A percentile compares a stretch with the other conserved stretches of the same genome.
phyloP scores from a whole-genome alignment of 2,329 filamentous ascomycete species.

The Cryoendolithus antarcticus region DNA sequence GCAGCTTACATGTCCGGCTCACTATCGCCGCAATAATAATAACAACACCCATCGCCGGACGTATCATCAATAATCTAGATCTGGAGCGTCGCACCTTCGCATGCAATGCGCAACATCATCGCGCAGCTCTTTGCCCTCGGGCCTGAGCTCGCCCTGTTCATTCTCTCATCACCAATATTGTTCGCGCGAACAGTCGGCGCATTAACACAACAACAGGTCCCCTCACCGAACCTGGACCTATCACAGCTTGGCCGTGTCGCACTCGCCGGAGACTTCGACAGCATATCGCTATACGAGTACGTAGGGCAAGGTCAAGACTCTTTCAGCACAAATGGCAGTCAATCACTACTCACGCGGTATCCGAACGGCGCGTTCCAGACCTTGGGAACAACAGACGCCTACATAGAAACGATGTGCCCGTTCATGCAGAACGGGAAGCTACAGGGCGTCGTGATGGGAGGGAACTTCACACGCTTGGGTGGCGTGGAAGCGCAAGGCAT shows the following conservation, averaged over 20 bases:
- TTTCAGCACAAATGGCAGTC: slow-evolving; percentile 61
- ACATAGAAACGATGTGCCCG: slow-evolving; percentile 79
- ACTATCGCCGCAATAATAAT: too few species aligned
- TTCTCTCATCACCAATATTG: slow-evolving; percentile 17
- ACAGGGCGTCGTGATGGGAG: slow-evolving; percentile 70
- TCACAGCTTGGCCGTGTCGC: slow-evolving; percentile 68
- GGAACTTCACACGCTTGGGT: slow-evolving; percentile 88
- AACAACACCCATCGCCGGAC: too few species aligned
- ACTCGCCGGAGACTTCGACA: slow-evolving; percentile 78
- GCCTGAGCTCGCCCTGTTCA: slow-evolving; percentile 22
- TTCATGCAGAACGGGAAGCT: slow-evolving; percentile 54
- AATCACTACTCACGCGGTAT: slow-evolving; percentile 66
- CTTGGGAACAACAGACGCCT: slow-evolving; percentile 59
- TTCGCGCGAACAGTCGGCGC: slow-evolving; percentile 5
- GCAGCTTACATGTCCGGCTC: too few species aligned
- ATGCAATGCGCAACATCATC: slow-evolving; percentile 18
- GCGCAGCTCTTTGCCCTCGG: slow-evolving; percentile 23
- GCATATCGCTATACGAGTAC: slow-evolving; percentile 81
- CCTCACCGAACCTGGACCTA: slow-evolving; percentile 65
- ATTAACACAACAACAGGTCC: slow-evolving; percentile 19
- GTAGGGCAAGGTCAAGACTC: slow-evolving; percentile 61
- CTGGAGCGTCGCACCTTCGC: neutral
- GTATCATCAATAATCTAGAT: too few species aligned
- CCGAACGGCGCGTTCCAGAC: slow-evolving; percentile 75
- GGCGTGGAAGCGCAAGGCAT: slow-evolving; percentile 63